These are phyloP conservation scores for Pleurotus cornucopiae DNA, from an alignment of 768 basidiomycete species.

Conservation along the genomic window DNA sequence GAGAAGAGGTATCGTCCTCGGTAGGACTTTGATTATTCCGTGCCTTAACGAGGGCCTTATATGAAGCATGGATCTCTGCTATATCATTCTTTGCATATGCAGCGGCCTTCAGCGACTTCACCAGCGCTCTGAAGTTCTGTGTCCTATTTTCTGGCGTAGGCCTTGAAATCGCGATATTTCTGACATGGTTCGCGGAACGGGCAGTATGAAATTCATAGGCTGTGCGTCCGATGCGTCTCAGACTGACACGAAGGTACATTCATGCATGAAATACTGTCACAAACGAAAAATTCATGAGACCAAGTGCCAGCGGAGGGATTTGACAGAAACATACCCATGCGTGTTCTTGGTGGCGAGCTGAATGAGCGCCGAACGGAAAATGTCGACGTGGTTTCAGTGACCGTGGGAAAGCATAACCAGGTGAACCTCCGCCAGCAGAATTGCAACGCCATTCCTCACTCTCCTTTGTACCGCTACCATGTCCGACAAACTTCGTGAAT, in stretches of 20 bases:
- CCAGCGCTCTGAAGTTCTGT: slow-evolving; percentile 11
- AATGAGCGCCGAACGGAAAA: slow-evolving; percentile 8
- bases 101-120: slow-evolving; percentile 18
- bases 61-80: slow-evolving; percentile 30
- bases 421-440: slow-evolving; percentile 27
- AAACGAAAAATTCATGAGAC: not conserved
- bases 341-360: not conserved
- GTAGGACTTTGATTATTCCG: slow-evolving; percentile 17
- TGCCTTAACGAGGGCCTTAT: slow-evolving; percentile 26
- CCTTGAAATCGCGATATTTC: too few relatives aligned
- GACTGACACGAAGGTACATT: slow-evolving; percentile 54
- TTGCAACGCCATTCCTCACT: slow-evolving; percentile 14
- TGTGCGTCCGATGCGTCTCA: slow-evolving; percentile 31
- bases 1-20: slow-evolving; percentile 15
- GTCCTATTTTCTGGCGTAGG: too few relatives aligned
- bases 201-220: slow-evolving; percentile 16
- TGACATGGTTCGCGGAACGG: slow-evolving; percentile 9
- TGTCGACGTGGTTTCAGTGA: slow-evolving; percentile 24
- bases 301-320: not conserved
- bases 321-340: not conserved
- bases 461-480: slow-evolving; percentile 40
- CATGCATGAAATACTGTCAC: slow-evolving; percentile 40
- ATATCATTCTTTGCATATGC: not conserved
- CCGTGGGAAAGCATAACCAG: slow-evolving; percentile 25
- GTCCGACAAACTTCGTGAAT: slow-evolving; percentile 89